These are phyloP conservation scores for Bothriochloa decipiens DNA, from an alignment of 176 grass and related monocot genomes.

Conservation along the genomic window DNA sequence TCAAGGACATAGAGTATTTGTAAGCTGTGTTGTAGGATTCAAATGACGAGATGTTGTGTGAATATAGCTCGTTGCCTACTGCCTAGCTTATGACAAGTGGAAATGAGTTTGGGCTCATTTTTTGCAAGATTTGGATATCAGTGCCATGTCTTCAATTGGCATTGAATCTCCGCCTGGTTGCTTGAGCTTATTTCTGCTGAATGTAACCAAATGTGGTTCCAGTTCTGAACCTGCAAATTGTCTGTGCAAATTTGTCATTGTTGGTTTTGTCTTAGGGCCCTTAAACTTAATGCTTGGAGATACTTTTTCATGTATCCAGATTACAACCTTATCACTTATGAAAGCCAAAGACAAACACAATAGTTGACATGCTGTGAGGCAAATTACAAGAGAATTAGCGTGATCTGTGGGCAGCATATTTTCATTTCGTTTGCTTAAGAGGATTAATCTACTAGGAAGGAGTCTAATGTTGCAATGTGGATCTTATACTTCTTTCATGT, in stretches of 20 bases:
- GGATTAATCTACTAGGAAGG: neutral
- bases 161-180: neutral
- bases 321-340: neutral
- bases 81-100: neutral
- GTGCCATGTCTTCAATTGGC: conserved; percentile 13
- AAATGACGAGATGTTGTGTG: neutral
- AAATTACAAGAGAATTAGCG: neutral
- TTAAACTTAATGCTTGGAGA: neutral
- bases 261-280: neutral
- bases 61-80: neutral
- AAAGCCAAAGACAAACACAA: neutral
- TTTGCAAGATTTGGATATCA: conserved; percentile 6
- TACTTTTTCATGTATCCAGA: neutral
- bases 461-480: neutral
- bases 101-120: neutral
- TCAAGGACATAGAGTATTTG: conserved; percentile 18
- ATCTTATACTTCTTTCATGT: neutral
- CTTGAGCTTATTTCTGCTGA: conserved; percentile 7
- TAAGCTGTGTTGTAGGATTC: conserved; percentile 9
- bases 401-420: conserved; percentile 1
- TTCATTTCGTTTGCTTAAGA: neutral
- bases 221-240: conserved; percentile 8
- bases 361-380: neutral
- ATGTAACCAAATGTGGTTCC: neutral
- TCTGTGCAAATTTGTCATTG: neutral